Percentiles rank a stretch among this genome's conserved stretches.
Evolutionary conservation across 2,329 filamentous ascomycete species (phyloP).

Genomic region (Epicoccum sorghinum): DNA sequence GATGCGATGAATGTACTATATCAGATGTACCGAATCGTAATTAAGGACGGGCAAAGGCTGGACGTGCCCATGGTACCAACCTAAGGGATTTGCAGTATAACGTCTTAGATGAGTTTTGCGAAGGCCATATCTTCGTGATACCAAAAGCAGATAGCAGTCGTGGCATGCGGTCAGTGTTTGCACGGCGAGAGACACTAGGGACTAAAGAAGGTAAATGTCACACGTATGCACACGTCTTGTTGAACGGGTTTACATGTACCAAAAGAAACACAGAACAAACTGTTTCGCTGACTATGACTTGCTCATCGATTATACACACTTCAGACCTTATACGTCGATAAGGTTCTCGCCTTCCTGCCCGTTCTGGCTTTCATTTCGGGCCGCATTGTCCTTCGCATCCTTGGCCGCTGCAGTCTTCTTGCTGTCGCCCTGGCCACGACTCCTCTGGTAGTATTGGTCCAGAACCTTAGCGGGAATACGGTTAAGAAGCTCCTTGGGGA

Average conservation of each 20-base stretch:
- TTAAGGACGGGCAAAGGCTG: background rate
- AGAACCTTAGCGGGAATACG: slow-evolving; percentile 66
- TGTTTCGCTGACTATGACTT: slow-evolving; percentile 22
- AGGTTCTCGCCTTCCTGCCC: slow-evolving; percentile 45
- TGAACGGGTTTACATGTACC: slow-evolving; percentile 28
- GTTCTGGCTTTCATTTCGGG: slow-evolving; percentile 23
- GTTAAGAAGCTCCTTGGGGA: slow-evolving; percentile 97
- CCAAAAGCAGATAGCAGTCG: no score
- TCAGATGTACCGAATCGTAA: background rate
- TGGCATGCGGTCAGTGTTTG: no score
- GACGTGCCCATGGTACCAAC: no score
- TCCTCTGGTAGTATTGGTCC: slow-evolving; percentile 58
- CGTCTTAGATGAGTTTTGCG: no score
- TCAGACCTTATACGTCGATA: slow-evolving; percentile 43
- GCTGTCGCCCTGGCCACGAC: slow-evolving; percentile 46
- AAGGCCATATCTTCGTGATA: no score
- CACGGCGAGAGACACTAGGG: background rate
- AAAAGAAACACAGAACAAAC: slow-evolving; percentile 22
- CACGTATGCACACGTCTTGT: background rate
- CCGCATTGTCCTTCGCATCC: slow-evolving; percentile 53
- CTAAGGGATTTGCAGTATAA: background rate
- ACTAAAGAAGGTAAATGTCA: no score
- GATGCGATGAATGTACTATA: slow-evolving; percentile 10
- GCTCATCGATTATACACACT: slow-evolving; percentile 1
- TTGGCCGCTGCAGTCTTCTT: slow-evolving; percentile 47